A percentile compares a stretch with the other conserved stretches of the same genome.
phyloP scores from a whole-genome alignment of 345 rosid genomes.

The Citrus sinensis region DVS_A1.0 CM039163.1:47594501-47595000 shows the following conservation, averaged over 20 bases:
- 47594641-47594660: conserved; percentile 7
- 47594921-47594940: neutral
- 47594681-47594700: neutral
- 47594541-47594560: conserved; percentile 24
- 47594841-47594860: neutral
- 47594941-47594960: neutral
- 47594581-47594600: neutral
- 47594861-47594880: neutral
- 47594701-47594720: neutral
- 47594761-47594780: conserved; percentile 5
- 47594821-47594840: neutral
- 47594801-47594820: neutral
- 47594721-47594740: conserved; percentile 1
- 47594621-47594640: conserved; percentile 1
- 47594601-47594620: conserved; percentile 16
- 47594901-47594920: neutral
- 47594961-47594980: neutral
- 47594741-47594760: neutral
- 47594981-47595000: neutral
- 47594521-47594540: conserved; percentile 37
- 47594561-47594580: conserved; percentile 10
- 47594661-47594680: neutral
- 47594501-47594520: conserved; percentile 27
- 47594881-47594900: neutral
- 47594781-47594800: neutral